phyloP scores from a whole-genome alignment of 2,329 filamentous ascomycete species.

The Metarhizium humberi region DNA sequence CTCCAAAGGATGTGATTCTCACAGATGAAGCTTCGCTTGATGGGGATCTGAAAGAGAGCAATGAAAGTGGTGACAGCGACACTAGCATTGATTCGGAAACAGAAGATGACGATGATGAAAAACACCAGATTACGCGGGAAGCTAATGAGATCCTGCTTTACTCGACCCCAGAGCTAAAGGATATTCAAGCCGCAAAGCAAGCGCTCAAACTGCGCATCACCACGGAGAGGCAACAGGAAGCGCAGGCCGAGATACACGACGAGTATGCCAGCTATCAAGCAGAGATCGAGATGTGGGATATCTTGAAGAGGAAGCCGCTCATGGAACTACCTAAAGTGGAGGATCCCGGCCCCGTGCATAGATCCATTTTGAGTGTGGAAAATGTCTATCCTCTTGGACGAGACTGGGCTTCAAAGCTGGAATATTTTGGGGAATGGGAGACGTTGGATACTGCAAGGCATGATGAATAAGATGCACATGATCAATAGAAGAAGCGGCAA shows the following conservation, averaged over 20 bases:
- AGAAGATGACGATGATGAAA: conserved; percentile 16
- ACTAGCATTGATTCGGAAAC: conserved; percentile 7
- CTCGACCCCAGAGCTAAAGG: conserved; percentile 30
- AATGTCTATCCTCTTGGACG: conserved; percentile 25
- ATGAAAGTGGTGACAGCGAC: conserved; percentile 10
- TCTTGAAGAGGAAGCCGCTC: conserved; percentile 30
- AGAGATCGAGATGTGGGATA: conserved; percentile 35
- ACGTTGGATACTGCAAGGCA: conserved; percentile 5
- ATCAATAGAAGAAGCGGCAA: neutral
- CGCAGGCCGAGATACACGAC: conserved; percentile 33
- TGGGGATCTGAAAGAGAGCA: conserved; percentile 5
- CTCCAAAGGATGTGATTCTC: neutral
- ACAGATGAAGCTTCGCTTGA: neutral
- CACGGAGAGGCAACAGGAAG: conserved; percentile 32
- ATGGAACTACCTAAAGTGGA: conserved; percentile 21
- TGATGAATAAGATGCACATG: neutral
- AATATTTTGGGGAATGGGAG: conserved; percentile 35
- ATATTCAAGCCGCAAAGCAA: conserved; percentile 24
- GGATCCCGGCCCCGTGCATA: conserved; percentile 17
- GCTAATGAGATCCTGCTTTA: conserved; percentile 31
- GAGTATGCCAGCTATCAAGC: conserved; percentile 28
- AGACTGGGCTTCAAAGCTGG: conserved; percentile 29
- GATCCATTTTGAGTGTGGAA: conserved; percentile 23
- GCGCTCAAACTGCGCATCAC: conserved; percentile 29
- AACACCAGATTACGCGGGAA: conserved; percentile 24